Evolutionary conservation across 352 stramenopile species (phyloP), one percentile per base, ranked within the genome.

Genomic region (Pythium brassicae): DNA sequence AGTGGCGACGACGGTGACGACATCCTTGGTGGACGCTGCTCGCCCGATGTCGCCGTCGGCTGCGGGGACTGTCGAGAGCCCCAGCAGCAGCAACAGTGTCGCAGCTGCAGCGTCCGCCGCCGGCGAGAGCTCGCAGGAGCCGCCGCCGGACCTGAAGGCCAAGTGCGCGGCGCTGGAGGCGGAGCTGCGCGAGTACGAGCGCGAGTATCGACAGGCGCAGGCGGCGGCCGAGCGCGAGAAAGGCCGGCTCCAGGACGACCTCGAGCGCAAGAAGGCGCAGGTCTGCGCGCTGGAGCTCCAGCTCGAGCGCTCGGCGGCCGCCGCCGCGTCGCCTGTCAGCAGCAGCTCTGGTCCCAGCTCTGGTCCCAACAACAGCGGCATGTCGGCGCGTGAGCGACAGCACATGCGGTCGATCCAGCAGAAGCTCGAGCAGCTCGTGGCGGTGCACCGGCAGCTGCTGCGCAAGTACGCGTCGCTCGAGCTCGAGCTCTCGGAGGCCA

Each of bases 391-490:
- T 15, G 87, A 96, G 57, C 73, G 83, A 3, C 82, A 94, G 62
- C 81, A 96, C 61, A 90, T 94, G 78, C 79, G 83, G 9, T 93
- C 83, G 3, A 94, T 97, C 39, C 86, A 96, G 52, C 89, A 96
- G 57, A 92, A 95, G 51, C 78, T 97, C 1, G 86, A 96, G 63
- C 89, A 97, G 58, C 74, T 97, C 7, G 86, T 97, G 11, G 87
- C 87, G 11, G 89, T 96, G 29, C 87, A 97, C 59, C 83, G 87
- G 14, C 87, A 96, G 59, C 64, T 97, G 17, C 57, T 97, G 47
- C 84, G 89, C 52, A 97, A 97, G 63, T 96, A 96, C 57, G 87
- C 87, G 39, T 94, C 84, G 12, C 68, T 96, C 5, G 89, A 97
- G 61, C 71, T 95, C 6, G 87, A 94, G 50, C 63, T 91, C n/a